Conservation (phyloP, 2,329 filamentous ascomycete genomes). For the Raffaelea albimanens region DNA sequence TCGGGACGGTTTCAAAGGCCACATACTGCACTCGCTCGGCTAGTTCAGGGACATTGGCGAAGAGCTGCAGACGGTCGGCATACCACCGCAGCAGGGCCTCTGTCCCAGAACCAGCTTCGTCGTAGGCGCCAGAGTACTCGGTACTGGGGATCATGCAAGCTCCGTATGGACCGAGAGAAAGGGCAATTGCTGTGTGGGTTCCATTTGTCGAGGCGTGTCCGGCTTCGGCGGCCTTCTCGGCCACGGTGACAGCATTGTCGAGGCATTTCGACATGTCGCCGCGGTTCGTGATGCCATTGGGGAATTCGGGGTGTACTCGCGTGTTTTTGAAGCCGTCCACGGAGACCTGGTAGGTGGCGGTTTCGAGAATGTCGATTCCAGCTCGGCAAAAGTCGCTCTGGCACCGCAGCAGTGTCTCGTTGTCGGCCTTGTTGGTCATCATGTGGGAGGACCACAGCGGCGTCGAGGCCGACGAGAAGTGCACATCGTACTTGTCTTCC, state of each 20-base stretch:
- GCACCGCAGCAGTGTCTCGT: constrained; percentile 38
- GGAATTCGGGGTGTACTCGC: constrained; percentile 24
- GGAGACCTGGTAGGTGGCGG: constrained; percentile 59
- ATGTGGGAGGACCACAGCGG: constrained; percentile 63
- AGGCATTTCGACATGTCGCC: constrained; percentile 30
- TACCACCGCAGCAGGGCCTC: constrained; percentile 47
- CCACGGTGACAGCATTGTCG: constrained; percentile 33
- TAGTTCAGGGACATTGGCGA: constrained; percentile 29
- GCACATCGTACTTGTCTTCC: constrained; percentile 43
- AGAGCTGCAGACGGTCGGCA: constrained; percentile 39
- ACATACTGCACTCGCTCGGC: constrained; percentile 38
- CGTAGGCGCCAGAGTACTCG: constrained; percentile 56
- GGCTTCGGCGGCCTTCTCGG: constrained; percentile 21
- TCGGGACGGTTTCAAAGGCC: constrained; percentile 57
- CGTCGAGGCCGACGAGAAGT: constrained; percentile 39
- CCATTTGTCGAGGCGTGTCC: background rate
- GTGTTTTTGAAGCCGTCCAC: constrained; percentile 46
- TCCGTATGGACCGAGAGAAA: constrained; percentile 58
- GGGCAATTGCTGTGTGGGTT: constrained; percentile 30
- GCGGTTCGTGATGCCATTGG: constrained; percentile 29
- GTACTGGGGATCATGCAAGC: constrained; percentile 56
- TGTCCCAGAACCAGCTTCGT: constrained; percentile 32
- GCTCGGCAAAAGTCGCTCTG: constrained; percentile 46
- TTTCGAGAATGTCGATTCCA: constrained; percentile 54
- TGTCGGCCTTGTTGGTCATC: constrained; percentile 37